These are phyloP conservation scores for Russula emetica DNA, from an alignment of 768 basidiomycete genomes.

Conservation along the genomic window DNA sequence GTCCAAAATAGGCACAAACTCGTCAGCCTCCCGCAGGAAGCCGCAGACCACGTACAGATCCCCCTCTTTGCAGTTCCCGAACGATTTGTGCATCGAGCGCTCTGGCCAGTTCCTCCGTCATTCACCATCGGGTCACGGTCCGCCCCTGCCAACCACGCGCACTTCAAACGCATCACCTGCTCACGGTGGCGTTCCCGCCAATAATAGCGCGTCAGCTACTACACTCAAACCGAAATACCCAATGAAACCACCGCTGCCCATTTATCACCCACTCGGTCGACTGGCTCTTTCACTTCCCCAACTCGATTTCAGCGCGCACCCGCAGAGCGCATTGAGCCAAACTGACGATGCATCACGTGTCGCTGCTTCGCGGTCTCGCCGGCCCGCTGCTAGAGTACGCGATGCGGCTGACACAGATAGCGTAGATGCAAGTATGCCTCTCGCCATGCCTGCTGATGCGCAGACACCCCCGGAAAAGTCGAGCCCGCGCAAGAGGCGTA, in stretches of 20 bases:
- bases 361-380: constrained; percentile 20
- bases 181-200: not conserved
- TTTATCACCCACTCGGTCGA: constrained; percentile 28
- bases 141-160: constrained; percentile 7
- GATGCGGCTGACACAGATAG: constrained; percentile 22
- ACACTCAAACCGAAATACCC: constrained; percentile 15
- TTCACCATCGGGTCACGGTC: constrained; percentile 16
- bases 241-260: constrained; percentile 23
- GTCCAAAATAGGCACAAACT: constrained; percentile 18
- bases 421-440: constrained; percentile 14
- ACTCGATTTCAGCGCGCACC: constrained; percentile 20
- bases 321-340: not conserved
- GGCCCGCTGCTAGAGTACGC: constrained; percentile 25
- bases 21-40: constrained; percentile 24
- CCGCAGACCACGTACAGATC: constrained; percentile 27
- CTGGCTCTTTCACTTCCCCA: constrained; percentile 27
- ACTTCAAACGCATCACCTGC: constrained; percentile 14
- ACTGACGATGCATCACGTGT: constrained; percentile 16
- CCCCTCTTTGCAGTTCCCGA: constrained; percentile 24
- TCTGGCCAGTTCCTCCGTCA: constrained; percentile 17
- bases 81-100: constrained; percentile 26
- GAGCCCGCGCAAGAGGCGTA: constrained; percentile 28
- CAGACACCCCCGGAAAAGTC: constrained; percentile 19
- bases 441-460: constrained; percentile 14
- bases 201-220: not conserved